Percentiles rank a stretch among this genome's conserved stretches.
These are phyloP conservation scores for Draba incana DNA, from an alignment of 345 rosid species.

Conservation along the genomic window DNA sequence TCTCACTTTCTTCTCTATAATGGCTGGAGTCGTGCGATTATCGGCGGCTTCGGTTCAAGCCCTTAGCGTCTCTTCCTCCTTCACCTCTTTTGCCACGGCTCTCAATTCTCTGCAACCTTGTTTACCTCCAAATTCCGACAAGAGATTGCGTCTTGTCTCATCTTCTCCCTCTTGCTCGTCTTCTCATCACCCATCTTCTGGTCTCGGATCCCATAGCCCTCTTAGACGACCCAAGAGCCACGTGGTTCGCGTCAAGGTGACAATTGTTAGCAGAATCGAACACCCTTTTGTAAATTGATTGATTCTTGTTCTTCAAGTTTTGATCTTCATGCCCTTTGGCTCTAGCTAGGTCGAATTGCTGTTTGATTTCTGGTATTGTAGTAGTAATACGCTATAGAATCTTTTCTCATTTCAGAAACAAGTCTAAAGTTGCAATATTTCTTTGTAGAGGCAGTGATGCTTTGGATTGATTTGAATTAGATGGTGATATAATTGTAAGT, in stretches of 20 bases:
- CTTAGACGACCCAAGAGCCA: slow-evolving; percentile 33
- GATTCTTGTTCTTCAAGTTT: slow-evolving; percentile 1
- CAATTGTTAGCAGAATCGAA: not conserved
- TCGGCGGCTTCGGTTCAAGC: slow-evolving; percentile 47
- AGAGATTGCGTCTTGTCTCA: slow-evolving; percentile 47
- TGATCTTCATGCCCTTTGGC: not conserved
- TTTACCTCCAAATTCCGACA: slow-evolving; percentile 41
- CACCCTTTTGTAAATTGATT: slow-evolving; percentile 11
- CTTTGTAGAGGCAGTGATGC: not conserved
- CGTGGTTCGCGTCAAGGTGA: slow-evolving; percentile 36
- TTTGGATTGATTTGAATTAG: not conserved
- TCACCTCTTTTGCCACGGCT: slow-evolving; percentile 46
- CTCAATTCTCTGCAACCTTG: slow-evolving; percentile 46
- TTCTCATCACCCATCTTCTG: slow-evolving; percentile 29
- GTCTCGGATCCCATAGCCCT: slow-evolving; percentile 11
- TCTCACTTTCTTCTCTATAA: slow-evolving; percentile 40
- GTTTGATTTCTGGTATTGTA: not conserved
- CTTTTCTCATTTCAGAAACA: not conserved
- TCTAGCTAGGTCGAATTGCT: not conserved
- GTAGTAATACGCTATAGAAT: not conserved
- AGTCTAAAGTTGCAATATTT: slow-evolving; percentile 19
- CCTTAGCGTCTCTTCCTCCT: slow-evolving; percentile 50
- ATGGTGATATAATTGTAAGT: slow-evolving; percentile 2
- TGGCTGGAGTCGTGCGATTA: slow-evolving; percentile 69
- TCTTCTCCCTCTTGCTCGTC: slow-evolving; percentile 39